Evolutionary conservation across 1,139 yeast genomes (phyloP).

Genomic region (Saccharomyces hybrid): DNA sequence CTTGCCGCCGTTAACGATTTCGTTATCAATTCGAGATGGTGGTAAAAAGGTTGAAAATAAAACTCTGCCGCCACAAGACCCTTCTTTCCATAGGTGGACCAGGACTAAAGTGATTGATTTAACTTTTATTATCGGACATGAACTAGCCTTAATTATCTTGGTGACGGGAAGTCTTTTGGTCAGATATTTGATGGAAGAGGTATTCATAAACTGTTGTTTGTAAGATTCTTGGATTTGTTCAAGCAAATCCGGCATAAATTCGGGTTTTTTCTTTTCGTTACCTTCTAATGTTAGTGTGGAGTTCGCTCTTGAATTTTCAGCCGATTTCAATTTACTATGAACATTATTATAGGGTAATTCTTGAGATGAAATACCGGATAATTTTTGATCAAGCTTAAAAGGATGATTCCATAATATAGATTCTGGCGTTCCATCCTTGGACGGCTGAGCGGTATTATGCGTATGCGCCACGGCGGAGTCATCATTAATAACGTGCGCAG

Average conservation of each 20-base stretch:
- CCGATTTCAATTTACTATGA: conserved; percentile 6
- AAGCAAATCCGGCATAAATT: conserved; percentile 21
- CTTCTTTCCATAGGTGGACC: conserved; percentile 28
- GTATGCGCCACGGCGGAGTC: conserved; percentile 6
- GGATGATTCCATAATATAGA: conserved; percentile 3
- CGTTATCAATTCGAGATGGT: conserved; percentile 12
- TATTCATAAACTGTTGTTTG: conserved; percentile 15
- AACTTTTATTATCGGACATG: conserved; percentile 24
- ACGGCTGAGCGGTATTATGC: conserved; percentile 2
- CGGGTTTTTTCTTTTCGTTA: conserved; percentile 4
- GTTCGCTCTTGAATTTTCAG: conserved; percentile 5
- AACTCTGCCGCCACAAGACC: conserved; percentile 28
- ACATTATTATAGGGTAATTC: background rate
- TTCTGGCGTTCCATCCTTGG: conserved; percentile 3
- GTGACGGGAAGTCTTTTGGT: conserved; percentile 24
- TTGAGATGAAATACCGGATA: background rate
- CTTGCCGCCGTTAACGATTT: conserved; percentile 4
- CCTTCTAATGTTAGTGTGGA: conserved; percentile 5
- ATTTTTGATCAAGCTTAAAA: background rate
- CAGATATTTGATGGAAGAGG: conserved; percentile 23
- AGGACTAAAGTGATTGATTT: conserved; percentile 21
- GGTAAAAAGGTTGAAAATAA: conserved; percentile 27
- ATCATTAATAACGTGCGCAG: background rate
- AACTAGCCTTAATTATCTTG: conserved; percentile 18
- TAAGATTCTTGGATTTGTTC: conserved; percentile 20